Evolutionary conservation across 2,329 filamentous ascomycete species (phyloP), one percentile per base, ranked within the genome.

Genomic region (Escovopsis weberi): DNA sequence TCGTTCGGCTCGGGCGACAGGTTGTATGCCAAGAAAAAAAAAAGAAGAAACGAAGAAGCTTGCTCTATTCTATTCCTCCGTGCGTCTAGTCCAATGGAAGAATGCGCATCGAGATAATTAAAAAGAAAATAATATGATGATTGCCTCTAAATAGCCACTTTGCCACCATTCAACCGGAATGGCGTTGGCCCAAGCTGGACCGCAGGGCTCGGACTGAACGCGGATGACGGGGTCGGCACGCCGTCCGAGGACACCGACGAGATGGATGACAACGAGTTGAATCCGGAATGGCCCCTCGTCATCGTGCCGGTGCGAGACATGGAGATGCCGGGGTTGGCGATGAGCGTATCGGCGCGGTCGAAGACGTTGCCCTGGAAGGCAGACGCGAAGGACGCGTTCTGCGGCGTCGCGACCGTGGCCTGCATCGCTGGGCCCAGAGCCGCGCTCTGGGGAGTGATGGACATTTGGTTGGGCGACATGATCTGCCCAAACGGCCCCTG

Each of bases 391-490:
- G 72, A 73, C 2, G 64, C 69, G 46, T 66, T 74, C 54, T 76
- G 69, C 9, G 78, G 77, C 0, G 78, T 85, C 4, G 85, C 83
- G 10, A 94, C 80, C 0, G 86, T 95, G 1, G 88, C 87, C 61
- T 94, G 87, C 43, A 87, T 85, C 18, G 88, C 88, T 6, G 88
- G 86, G 1, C 88, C 89, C 5, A 95, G 69, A 2, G 88, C 88
- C 12, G 87, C 88, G 52, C 85, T 91, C 47, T 94, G 74, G 7
- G 89, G 88, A 1, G 88, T 95, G 54, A 91, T 86, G 8, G 88
- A 87, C 33, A 66, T 55, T 42, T 57, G 12, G 47, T 55, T 44
- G 49, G 50, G 55, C 12, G 45, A 46, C 2, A 46, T 18, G 30
- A 32, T 38, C 32, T 40, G 45, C 7, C 42, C 42, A 35, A 39